Conservation (phyloP, 1,139 yeast species). For the Arxiozyma telluris region DNA sequence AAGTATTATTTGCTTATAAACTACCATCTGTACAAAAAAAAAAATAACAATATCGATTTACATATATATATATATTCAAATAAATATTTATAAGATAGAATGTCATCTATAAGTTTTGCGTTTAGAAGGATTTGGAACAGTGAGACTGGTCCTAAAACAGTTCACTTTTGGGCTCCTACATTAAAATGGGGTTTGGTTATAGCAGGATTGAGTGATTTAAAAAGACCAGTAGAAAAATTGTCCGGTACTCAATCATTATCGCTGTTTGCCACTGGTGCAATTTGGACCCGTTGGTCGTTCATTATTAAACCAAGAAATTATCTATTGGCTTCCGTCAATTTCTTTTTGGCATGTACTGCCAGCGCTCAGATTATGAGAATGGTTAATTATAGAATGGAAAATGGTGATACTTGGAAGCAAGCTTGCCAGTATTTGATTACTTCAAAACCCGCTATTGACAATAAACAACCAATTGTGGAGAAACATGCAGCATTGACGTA, state of each 20-base stretch:
- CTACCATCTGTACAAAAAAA: too few species aligned
- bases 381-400: conserved; percentile 46
- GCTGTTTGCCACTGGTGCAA: conserved; percentile 80
- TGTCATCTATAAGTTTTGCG: conserved; percentile 3
- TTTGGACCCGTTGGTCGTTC: conserved; percentile 98
- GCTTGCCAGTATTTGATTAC: conserved; percentile 44
- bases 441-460: conserved; percentile 1
- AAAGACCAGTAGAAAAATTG: conserved; percentile 84
- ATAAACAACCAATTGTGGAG: background rate
- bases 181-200: conserved; percentile 75
- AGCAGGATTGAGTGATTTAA: conserved; percentile 81
- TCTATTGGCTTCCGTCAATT: conserved; percentile 85
- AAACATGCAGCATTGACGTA: background rate
- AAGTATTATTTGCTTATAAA: too few species aligned
- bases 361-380: conserved; percentile 75
- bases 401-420: conserved; percentile 45
- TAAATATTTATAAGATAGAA: too few species aligned
- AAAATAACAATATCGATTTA: too few species aligned
- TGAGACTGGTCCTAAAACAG: conserved; percentile 90
- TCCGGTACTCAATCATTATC: conserved; percentile 89
- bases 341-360: conserved; percentile 86
- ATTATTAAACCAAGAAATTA: conserved; percentile 84
- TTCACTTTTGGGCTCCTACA: conserved; percentile 72
- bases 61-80: background rate
- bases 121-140: conserved; percentile 68